Conservation (phyloP, 2,329 filamentous ascomycete genomes). For the Ceratocystis huliohia region DNA sequence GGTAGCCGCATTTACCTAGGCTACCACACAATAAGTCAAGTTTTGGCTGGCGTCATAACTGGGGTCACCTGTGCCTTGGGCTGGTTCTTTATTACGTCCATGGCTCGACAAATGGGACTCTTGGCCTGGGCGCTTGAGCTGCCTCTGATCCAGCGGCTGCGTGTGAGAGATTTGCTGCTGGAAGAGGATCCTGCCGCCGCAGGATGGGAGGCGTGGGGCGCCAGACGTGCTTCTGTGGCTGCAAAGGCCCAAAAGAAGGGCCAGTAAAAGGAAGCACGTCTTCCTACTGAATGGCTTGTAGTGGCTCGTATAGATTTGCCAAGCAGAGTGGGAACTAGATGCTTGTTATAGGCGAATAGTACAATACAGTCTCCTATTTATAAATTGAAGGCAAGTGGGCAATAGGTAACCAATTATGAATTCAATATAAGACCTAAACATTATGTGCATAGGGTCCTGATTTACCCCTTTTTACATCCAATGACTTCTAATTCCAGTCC, state of each 20-base stretch:
- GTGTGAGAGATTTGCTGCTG: conserved; percentile 71
- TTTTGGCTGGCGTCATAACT: conserved; percentile 62
- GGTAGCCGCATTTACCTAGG: conserved; percentile 78
- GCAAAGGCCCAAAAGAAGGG: conserved; percentile 10
- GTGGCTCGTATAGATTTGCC: background rate
- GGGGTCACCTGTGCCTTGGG: conserved; percentile 57
- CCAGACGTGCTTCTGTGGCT: conserved; percentile 29
- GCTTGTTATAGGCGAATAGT: background rate
- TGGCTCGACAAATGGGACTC: conserved; percentile 53
- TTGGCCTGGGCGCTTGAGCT: conserved; percentile 60
- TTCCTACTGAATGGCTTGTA: background rate
- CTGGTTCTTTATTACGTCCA: conserved; percentile 67
- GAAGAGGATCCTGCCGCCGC: conserved; percentile 82
- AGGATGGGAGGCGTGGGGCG: conserved; percentile 88
- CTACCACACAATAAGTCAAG: conserved; percentile 84
- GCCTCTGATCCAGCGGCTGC: conserved; percentile 49
- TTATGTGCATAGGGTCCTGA: background rate
- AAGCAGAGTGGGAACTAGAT: background rate
- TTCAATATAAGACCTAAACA: background rate
- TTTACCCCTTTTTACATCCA: background rate
- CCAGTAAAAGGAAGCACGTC: background rate
- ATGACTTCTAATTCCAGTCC: conserved; percentile 5
- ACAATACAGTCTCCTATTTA: too few species aligned
- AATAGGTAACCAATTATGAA: background rate
- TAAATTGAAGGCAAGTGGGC: too few species aligned